phyloP scores from a whole-genome alignment of 2,329 filamentous ascomycete genomes.

The Ophiostoma sp. region DNA sequence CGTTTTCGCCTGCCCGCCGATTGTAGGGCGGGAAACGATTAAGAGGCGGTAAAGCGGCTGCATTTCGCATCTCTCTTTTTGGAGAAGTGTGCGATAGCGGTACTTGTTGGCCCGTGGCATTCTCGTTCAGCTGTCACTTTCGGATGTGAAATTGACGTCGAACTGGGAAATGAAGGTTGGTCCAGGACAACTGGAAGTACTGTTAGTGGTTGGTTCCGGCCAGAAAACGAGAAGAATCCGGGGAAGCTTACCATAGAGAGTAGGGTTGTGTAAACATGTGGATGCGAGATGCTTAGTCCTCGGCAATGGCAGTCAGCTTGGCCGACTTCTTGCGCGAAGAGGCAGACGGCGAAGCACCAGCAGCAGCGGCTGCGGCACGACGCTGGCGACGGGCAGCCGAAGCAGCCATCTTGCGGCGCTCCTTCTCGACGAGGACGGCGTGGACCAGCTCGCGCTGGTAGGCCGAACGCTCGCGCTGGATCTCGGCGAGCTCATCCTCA shows the following conservation, averaged over 20 bases:
- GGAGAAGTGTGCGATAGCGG: background rate
- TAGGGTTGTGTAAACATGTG: background rate
- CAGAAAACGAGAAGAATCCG: background rate
- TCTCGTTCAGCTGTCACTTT: background rate
- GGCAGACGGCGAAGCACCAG: background rate
- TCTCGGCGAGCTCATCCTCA: slow-evolving; percentile 51
- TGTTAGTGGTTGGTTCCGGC: background rate
- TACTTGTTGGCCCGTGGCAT: background rate
- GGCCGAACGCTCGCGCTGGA: slow-evolving; percentile 52
- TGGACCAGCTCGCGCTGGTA: slow-evolving; percentile 55
- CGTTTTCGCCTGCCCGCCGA: background rate
- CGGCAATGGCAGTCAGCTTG: slow-evolving; percentile 57
- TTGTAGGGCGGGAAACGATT: background rate
- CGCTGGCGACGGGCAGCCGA: slow-evolving; percentile 38
- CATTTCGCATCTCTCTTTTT: background rate
- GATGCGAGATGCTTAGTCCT: slow-evolving; percentile 35
- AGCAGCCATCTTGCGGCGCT: slow-evolving; percentile 49
- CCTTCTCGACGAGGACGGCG: slow-evolving; percentile 55
- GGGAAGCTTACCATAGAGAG: background rate
- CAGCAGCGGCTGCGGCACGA: slow-evolving; percentile 14
- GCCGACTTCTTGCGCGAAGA: slow-evolving; percentile 47
- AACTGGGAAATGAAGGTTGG: background rate
- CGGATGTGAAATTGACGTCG: background rate
- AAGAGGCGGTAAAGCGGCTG: background rate
- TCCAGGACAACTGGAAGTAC: background rate